phyloP scores from a whole-genome alignment of 352 stramenopile species.

The Phytophthora pistaciae region DNA sequence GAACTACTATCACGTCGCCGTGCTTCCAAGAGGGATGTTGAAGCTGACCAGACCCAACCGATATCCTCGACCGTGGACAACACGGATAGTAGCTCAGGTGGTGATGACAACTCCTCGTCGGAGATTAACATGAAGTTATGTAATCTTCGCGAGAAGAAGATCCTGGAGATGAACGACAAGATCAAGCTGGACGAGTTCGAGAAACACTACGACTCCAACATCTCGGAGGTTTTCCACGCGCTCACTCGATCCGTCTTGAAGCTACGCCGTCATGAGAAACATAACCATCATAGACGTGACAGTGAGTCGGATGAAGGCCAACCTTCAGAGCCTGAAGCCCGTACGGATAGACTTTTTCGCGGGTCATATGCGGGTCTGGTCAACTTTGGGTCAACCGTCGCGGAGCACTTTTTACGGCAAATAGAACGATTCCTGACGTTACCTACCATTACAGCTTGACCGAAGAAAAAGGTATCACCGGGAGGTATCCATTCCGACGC shows the following conservation, averaged over 20 bases:
- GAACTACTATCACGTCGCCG: neutral
- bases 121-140: conserved; percentile 21
- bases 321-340: neutral
- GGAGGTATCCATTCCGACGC: too few species aligned
- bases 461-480: too few species aligned
- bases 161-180: conserved; percentile 59
- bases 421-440: too few species aligned
- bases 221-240: conserved; percentile 63
- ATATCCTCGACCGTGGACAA: neutral
- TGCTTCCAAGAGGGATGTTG: neutral
- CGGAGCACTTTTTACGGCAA: too few species aligned
- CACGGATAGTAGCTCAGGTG: neutral
- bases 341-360: too few species aligned
- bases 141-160: conserved; percentile 68
- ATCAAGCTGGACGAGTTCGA: conserved; percentile 64
- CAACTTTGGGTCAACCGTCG: too few species aligned
- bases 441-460: too few species aligned
- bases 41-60: neutral
- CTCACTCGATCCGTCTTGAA: conserved; percentile 51
- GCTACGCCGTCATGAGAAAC: conserved; percentile 23
- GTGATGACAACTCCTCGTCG: neutral
- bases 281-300: neutral
- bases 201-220: conserved; percentile 73
- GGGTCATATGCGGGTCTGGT: too few species aligned
- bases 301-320: neutral